Evolutionary conservation across 371 early-diverging fungal species (phyloP).

Genomic region (Mortierella sp.): DNA sequence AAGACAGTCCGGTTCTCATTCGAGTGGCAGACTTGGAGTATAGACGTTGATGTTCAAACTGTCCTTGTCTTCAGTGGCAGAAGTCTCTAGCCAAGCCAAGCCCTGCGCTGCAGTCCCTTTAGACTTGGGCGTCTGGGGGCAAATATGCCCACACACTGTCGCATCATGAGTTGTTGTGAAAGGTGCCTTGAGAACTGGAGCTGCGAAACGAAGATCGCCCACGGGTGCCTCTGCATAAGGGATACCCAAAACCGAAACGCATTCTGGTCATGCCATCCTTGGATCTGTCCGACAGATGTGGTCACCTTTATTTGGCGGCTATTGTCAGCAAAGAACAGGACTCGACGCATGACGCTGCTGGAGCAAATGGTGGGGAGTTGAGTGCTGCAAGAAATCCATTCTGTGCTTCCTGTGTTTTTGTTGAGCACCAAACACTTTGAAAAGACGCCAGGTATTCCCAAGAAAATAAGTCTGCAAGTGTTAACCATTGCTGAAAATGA

Average conservation of each 20-base stretch:
- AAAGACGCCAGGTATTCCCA: constrained; percentile 1
- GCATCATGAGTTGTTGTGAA: constrained; percentile 17
- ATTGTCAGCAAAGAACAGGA: constrained; percentile 27
- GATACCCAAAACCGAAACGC: constrained; percentile 49
- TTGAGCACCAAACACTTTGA: constrained; percentile 19
- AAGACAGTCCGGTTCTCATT: constrained; percentile 43
- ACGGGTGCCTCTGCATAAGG: constrained; percentile 46
- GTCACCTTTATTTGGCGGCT: constrained; percentile 30
- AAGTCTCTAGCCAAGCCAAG: constrained; percentile 10
- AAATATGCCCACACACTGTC: constrained; percentile 15
- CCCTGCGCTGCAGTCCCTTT: constrained; percentile 22
- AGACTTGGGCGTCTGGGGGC: constrained; percentile 26
- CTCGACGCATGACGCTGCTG: constrained; percentile 23
- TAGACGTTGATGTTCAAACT: constrained; percentile 63
- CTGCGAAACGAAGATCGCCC: constrained; percentile 33
- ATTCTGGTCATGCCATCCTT: constrained; percentile 42
- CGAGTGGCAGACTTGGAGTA: constrained; percentile 52
- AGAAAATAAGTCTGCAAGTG: not conserved
- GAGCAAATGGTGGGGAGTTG: constrained; percentile 20
- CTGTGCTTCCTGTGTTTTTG: constrained; percentile 21
- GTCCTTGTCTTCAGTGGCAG: constrained; percentile 47
- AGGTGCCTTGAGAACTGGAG: constrained; percentile 3
- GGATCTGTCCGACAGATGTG: constrained; percentile 29
- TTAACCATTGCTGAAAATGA: not conserved
- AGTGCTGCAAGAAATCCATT: constrained; percentile 16